phyloP scores from a whole-genome alignment of 306 rosid genomes.

The Styphnolobium japonicum region DNA sequence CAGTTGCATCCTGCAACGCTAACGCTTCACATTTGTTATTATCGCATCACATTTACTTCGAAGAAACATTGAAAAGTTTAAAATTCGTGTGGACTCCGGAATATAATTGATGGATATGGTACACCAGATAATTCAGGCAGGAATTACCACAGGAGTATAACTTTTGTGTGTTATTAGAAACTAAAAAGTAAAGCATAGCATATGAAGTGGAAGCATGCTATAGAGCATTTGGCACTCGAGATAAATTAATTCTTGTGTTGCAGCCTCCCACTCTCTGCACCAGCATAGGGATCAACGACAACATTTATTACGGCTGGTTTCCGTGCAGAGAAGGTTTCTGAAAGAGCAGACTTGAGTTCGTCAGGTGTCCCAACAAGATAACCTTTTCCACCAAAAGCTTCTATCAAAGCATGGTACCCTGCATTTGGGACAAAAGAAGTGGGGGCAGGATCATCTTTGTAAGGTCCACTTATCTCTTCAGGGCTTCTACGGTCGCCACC shows the following conservation, averaged over 20 bases:
- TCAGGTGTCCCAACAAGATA: conserved; percentile 71
- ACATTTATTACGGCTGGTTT: conserved; percentile 83
- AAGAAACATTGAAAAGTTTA: not conserved
- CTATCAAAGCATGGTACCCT: conserved; percentile 76
- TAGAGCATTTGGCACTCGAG: not conserved
- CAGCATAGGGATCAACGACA: conserved; percentile 84
- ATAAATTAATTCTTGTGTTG: conserved; percentile 80
- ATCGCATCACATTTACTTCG: not conserved
- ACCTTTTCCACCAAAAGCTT: conserved; percentile 99
- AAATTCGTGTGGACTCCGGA: not conserved
- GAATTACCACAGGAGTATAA: not conserved
- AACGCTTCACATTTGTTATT: not conserved
- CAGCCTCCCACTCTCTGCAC: conserved; percentile 92
- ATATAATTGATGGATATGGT: not conserved
- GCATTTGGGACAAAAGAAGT: conserved; percentile 80
- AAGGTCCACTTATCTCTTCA: conserved; percentile 80
- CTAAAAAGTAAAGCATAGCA: not conserved
- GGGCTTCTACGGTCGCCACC: conserved; percentile 39
- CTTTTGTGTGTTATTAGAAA: not conserved
- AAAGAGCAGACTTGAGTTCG: conserved; percentile 73
- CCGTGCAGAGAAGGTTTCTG: conserved; percentile 68
- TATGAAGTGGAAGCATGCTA: not conserved
- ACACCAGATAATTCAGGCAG: not conserved
- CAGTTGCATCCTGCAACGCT: not conserved
- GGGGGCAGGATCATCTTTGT: conserved; percentile 91